Evolutionary conservation across 345 rosid species (phyloP), one percentile per base, ranked within the genome.

Genomic region (Euphorbia pulcherrima): DNA sequence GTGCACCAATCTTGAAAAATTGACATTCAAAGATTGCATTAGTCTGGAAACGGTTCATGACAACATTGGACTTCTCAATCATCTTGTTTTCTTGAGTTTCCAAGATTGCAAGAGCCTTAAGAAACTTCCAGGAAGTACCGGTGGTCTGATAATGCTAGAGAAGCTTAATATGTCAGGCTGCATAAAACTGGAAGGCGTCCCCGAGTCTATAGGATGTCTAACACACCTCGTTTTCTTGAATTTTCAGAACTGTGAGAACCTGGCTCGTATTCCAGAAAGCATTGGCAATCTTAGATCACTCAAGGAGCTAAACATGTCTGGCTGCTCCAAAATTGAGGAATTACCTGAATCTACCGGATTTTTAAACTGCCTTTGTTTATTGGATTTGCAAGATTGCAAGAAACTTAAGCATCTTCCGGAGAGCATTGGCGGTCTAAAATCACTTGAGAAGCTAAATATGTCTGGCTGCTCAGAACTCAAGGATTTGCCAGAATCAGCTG

Each of bases 1-100:
- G 9, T 29, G 60, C 37, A 55, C 60, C 2, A 59, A 41, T 57
- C 60, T 72, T 46, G 64, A 58, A 48, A 57, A 24, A 8, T 8
- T 72, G 59, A 26, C 24, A 16, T 65, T 72, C 47, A 59, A 50
- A 29, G 66, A n/a, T 26, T 72, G 75, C 70, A 20, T 58, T 20
- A 65, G 66, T 3, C 39, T 72, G 70, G 51, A 21, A 29, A 4
- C 48, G 14, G 41, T 72, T 59, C 51, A 65, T 58, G 33, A 55
- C 18, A 24, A n/a, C 29, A 21, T n/a, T 27, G 57, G 27, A 33
- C 46, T 20, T 20, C 18, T 2, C 12, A 30, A n/a, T 9, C 12
- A 33, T 8, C 41, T 59, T 59, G 33, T 11, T 8, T 20, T 40
- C 14, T 23, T 72, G 18, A 72, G 40, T 37, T 27, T 72, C 16